Base-by-base conservation (phyloP, 2,329 filamentous ascomycete species). In the Cephalotrichum gorgonifer region DNA sequence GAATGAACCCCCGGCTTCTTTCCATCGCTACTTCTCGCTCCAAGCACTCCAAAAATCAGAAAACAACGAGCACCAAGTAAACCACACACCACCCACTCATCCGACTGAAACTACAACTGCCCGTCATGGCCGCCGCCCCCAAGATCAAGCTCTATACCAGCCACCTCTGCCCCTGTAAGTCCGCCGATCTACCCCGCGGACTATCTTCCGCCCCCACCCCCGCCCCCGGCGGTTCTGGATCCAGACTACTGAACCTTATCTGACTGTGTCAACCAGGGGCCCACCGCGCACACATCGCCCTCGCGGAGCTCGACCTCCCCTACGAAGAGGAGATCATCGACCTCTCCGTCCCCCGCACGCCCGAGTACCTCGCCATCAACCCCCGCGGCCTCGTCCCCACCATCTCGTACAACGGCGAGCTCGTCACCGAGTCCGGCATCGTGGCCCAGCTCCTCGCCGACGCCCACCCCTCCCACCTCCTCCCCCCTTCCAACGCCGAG, bases 321-420 rank as follows among this genome's bases (percentile, higher is more conserved):
- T 86, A 79, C 57, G 80, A 86, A 50, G 81, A 88, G 55, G 80
- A 86, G 52, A 78, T 80, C 50, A 85, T 94, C 56, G 84, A 91
- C 61, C 73, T 93, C 43, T 64, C 68, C 55, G 75, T 65, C 9
- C 86, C 87, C 0, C 79, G 87, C 9, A 80, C 83, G 26, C 70
- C 77, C 33, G 86, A 83, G 71, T 93, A 91, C 61, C 75, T 93
- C 8, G 71, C 82, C 47, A 68, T 93, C 61, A 90, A 91, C 68
- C 86, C 86, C 55, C 80, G 86, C 50, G 88, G 88, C 14, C 77
- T 89, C 3, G 86, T 93, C 4, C 87, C 88, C 1, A 68, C 80
- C 0, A 67, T 93, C 50, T 74, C 76, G 23, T 84, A 85, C 69
- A 73, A 79, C 53, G 74, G 72, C 52, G 73, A 85, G 53, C 83